Evolutionary conservation across 768 basidiomycete species (phyloP).

Genomic region (Mycena floridula): DNA sequence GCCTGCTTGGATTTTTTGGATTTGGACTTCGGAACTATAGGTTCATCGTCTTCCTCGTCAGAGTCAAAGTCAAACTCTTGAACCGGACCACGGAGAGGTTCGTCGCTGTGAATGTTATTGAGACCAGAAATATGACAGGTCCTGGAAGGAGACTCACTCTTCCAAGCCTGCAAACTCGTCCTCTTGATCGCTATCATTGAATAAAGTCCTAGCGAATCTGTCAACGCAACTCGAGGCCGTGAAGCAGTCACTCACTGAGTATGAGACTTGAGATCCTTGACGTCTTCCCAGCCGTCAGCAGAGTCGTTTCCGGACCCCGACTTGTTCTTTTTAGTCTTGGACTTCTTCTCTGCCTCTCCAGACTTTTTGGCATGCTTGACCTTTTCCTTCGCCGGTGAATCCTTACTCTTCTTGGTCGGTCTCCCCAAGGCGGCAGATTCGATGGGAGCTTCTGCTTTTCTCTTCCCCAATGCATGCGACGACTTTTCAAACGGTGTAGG

Average conservation of each 20-base stretch:
- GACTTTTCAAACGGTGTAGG: constrained; percentile 61
- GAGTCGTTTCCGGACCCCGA: constrained; percentile 20
- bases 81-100: constrained; percentile 40
- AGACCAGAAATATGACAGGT: no score
- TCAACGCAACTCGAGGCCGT: constrained; percentile 6
- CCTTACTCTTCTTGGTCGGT: constrained; percentile 44
- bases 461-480: constrained; percentile 69
- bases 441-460: constrained; percentile 59
- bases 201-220: constrained; percentile 30
- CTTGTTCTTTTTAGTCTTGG: constrained; percentile 29
- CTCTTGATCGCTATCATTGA: constrained; percentile 40
- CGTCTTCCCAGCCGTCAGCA: constrained; percentile 59
- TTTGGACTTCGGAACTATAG: constrained; percentile 26
- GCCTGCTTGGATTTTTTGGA: constrained; percentile 49
- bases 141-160: no score
- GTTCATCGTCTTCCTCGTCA: constrained; percentile 47
- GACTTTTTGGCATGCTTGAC: constrained; percentile 16
- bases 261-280: constrained; percentile 42
- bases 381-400: constrained; percentile 17
- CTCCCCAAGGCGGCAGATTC: constrained; percentile 26
- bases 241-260: constrained; percentile 27
- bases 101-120: constrained; percentile 32
- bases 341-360: constrained; percentile 21
- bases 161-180: no score
- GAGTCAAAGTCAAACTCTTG: constrained; percentile 64